These are phyloP conservation scores for Botrytis porri DNA, from an alignment of 2,329 filamentous ascomycete species.

Conservation along the genomic window DNA sequence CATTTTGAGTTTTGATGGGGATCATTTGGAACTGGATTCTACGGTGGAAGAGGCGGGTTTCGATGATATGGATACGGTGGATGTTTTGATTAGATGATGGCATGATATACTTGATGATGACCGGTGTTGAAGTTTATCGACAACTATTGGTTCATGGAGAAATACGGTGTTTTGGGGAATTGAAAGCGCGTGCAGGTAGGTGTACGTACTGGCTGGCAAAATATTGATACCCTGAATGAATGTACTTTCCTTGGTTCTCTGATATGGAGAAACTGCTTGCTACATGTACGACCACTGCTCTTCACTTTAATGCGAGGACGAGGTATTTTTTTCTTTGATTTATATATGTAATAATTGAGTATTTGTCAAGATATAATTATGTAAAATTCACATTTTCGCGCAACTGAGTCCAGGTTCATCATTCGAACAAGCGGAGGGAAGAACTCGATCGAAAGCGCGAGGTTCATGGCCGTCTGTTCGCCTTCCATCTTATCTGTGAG, in stretches of 20 bases:
- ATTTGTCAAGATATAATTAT: neutral
- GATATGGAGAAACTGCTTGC: neutral
- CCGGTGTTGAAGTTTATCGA: neutral
- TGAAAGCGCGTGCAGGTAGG: neutral
- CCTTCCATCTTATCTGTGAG: neutral
- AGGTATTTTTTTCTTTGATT: neutral
- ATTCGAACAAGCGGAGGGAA: neutral
- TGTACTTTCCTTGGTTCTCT: neutral
- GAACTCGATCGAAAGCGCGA: neutral
- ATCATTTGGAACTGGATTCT: conserved; percentile 58
- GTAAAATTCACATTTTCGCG: neutral
- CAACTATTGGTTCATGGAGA: neutral
- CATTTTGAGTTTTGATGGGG: conserved; percentile 72
- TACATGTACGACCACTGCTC: neutral
- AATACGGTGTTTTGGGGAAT: neutral
- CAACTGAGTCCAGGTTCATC: neutral
- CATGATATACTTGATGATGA: neutral
- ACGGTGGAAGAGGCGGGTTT: conserved; percentile 67
- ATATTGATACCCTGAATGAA: conserved; percentile 8
- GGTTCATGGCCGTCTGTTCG: neutral
- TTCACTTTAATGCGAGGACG: neutral
- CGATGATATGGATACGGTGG: conserved; percentile 70
- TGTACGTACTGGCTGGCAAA: conserved; percentile 1
- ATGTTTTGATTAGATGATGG: conserved; percentile 50
- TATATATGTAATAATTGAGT: neutral